Evolutionary conservation across 768 basidiomycete species (phyloP), one percentile per base, ranked within the genome.

Genomic region (Coprinopsis sp.): DNA sequence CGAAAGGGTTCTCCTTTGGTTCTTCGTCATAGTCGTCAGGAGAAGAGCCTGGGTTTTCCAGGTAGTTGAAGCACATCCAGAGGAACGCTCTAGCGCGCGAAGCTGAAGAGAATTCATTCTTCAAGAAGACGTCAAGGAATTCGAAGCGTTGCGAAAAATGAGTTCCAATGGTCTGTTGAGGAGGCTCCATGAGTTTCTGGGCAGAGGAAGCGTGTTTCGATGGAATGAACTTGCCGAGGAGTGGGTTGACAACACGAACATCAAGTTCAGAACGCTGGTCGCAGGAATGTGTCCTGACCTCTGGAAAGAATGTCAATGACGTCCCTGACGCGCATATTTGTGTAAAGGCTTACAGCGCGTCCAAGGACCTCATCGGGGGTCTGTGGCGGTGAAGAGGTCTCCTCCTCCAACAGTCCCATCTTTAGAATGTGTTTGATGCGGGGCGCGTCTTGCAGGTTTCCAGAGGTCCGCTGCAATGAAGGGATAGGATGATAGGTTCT

Each of bases 71-170:
- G 58, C 91, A 76, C 46, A 93, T 73, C 85, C 87, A 91, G 23
- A 95, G 76, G 63, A 95, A 91, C 2, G 84, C 87, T 34, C 68
- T 74, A 6, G 87, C 89, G 34, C 92, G 84, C 42, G 83, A 81
- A 5, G 65, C 60, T 1, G 91, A 91, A 6, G 88, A 82, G 34
- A 90, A 72, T 54, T 86, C 79, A 8, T 61, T 62, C 21, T 87
- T 84, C 41, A 87, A 71, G 65, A 94, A 94, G 46, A 94, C 67
- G 66, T 93, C 91, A 22, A 85, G 71, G 50, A 93, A 86, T 55
- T 87, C 84, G 31, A 85, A 49, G 18, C 52, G 24, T 76, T 76
- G 85, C 77, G 55, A 92, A 88, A 64, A 90, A 86, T 16, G 71
- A 62, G 46, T 76, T 25, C 80, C 77, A 39, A 82, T 67, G 25